A percentile compares a stretch with the other conserved stretches of the same genome.
Conservation (phyloP, 75 land plant genomes). For the Pinus tabuliformis region DNA sequence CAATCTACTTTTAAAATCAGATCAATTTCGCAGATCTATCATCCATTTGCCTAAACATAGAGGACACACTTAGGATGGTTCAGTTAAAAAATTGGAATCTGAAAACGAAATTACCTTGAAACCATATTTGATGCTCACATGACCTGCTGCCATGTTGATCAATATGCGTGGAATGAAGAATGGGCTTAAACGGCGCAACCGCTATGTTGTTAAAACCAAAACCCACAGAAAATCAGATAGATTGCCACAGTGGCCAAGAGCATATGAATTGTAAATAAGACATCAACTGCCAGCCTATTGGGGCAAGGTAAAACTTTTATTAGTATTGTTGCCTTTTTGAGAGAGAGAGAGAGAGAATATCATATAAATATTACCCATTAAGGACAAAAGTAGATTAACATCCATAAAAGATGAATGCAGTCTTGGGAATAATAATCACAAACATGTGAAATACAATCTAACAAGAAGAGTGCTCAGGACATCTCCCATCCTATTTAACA, state of each 20-base stretch:
- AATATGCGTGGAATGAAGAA: conserved; percentile 93
- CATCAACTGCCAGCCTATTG: neutral
- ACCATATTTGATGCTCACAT: conserved; percentile 97
- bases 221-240: neutral
- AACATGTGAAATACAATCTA: neutral
- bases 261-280: neutral
- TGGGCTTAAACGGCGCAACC: conserved; percentile 85
- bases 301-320: neutral
- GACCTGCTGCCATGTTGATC: conserved; percentile 99
- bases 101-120: conserved; percentile 58
- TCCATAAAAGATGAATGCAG: neutral
- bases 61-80: neutral
- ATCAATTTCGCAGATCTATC: neutral
- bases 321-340: neutral
- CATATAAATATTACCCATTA: neutral
- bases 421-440: neutral
- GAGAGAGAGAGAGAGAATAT: neutral
- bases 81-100: neutral
- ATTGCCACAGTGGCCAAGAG: neutral
- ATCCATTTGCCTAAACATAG: neutral
- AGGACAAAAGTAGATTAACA: neutral
- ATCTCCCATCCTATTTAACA: neutral
- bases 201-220: conserved; percentile 31
- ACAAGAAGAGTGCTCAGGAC: neutral
- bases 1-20: conserved; percentile 8